Conservation (phyloP, 441 rosid genomes). For the Jatropha multifida region DNA sequence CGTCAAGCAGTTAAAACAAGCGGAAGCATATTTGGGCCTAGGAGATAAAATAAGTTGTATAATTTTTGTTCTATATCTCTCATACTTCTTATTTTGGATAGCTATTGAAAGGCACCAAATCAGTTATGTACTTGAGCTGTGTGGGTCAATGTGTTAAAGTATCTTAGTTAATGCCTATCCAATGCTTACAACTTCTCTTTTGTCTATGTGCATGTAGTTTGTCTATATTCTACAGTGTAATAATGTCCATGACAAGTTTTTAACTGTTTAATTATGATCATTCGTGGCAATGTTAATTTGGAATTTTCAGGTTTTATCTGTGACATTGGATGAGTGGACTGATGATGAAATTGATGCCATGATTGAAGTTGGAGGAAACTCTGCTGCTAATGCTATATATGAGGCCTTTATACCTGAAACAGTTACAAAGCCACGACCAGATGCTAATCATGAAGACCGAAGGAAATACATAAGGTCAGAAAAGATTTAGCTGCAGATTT, state of each 20-base stretch:
- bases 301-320: slow-evolving; percentile 70
- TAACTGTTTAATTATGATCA: neutral
- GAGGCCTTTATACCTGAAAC: slow-evolving; percentile 87
- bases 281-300: slow-evolving; percentile 8
- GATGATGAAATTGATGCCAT: slow-evolving; percentile 83
- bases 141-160: neutral
- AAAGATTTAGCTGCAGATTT: slow-evolving; percentile 13
- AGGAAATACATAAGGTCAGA: slow-evolving; percentile 70
- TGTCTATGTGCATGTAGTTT: neutral
- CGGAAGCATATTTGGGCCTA: neutral
- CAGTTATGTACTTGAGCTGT: neutral
- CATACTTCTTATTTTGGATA: neutral
- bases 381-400: slow-evolving; percentile 83
- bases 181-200: neutral
- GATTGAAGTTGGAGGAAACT: slow-evolving; percentile 94
- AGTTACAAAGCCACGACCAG: slow-evolving; percentile 70
- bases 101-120: neutral
- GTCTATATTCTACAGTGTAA: neutral
- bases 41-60: neutral
- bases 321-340: slow-evolving; percentile 95
- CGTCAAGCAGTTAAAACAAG: neutral
- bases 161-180: neutral
- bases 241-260: neutral
- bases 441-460: slow-evolving; percentile 75
- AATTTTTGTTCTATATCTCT: neutral